Base-by-base conservation (phyloP, 1,284 basidiomycete species). In the Leccinum angustisporum region DNA sequence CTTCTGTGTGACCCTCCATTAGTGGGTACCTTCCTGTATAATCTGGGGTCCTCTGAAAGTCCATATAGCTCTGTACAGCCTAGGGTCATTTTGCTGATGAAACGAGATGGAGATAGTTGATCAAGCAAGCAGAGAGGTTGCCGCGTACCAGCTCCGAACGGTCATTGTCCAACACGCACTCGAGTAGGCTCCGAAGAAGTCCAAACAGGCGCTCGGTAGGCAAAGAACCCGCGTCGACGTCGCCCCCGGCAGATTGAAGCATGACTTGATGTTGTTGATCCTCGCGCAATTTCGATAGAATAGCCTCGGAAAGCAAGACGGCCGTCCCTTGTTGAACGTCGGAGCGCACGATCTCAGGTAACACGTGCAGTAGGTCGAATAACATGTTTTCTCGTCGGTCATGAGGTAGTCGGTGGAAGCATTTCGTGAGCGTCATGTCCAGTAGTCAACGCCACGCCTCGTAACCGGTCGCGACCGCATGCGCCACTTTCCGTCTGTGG, bases 61-160 rank as follows among this genome's bases (percentile, higher is more conserved):
- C 4, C 25, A 27, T 27, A 27, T 27, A 27, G 5, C 25, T 27
- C 25, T 27, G 25, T 27, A 27, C 25, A 27, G 25, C 25, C 25
- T 27, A 27, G 25, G 25, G 25, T 27, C 25, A 27, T 27, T 27
- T 27, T 27, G 25, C 25, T 27, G 25, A 27, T 27, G 75, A 74
- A 16, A 87, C 78, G 40, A 97, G 83, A 69, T 95, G 90, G 43
- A 97, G 79, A 74, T 93, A 96, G 74, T 97, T 96, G 76, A 94
- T 86, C 59, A 98, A 80, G 3, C 92, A 83, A 7, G 94, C 92
- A 75, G 97, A 98, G n/a, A 98, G 80, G 73, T 98, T 98, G 11
- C 96, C 96, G 18, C 96, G 88, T n/a, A 95, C 90, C 56, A 92
- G 80, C 68, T 95, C 93, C n/a, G 90, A 84, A 5, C 88, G 90